Evolutionary conservation across 176 grass and related monocot genomes (phyloP).

Genomic region (Oryza longistaminata): DNA sequence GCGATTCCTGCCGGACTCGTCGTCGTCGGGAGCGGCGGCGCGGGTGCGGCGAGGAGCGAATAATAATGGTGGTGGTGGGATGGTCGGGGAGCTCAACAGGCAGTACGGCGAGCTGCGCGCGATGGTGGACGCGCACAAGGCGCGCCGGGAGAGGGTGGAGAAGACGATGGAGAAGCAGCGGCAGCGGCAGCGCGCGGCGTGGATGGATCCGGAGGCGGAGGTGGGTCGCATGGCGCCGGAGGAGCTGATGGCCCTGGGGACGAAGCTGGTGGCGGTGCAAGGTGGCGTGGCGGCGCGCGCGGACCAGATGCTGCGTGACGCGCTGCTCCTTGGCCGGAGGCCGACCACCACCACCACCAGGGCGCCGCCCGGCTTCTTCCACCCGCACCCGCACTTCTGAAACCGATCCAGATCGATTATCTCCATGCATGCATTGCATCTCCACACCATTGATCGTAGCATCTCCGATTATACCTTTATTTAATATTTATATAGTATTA

Average conservation of each 20-base stretch:
- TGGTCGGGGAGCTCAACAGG: conserved; percentile 29
- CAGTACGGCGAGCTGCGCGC: conserved; percentile 38
- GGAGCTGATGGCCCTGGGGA: neutral
- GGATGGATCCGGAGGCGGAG: conserved; percentile 7
- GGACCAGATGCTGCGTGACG: conserved; percentile 19
- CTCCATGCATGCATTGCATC: neutral
- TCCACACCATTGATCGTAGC: neutral
- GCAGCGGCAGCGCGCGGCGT: neutral
- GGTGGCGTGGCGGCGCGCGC: neutral
- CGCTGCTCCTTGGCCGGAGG: neutral
- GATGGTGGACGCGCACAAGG: conserved; percentile 30
- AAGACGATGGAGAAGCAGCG: conserved; percentile 15
- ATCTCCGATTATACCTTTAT: no score
- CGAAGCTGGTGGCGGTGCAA: neutral
- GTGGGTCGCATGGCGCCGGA: neutral
- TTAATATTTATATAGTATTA: no score
- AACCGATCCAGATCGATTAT: neutral
- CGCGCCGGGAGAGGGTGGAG: conserved; percentile 25
- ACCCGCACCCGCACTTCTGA: neutral
- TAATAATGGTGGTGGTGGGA: neutral
- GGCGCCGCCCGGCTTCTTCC: neutral
- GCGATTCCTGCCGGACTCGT: conserved; percentile 23
- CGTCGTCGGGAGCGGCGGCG: neutral
- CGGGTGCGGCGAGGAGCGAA: neutral
- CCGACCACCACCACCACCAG: neutral